Conservation (phyloP, 768 basidiomycete genomes). For the Lentinula sp. region DNA sequence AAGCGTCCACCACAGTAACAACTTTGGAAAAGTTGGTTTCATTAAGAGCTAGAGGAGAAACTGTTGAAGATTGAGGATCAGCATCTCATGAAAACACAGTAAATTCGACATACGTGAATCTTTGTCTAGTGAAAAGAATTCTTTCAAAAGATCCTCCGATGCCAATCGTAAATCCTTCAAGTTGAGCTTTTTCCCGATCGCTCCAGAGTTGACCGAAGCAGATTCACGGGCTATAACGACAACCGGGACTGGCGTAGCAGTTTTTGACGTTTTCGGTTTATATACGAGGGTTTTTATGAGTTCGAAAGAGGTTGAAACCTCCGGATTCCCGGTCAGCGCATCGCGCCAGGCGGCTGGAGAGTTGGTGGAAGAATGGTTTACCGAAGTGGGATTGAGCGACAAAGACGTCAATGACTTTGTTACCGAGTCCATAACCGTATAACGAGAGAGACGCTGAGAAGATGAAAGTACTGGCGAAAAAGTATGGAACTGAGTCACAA, state of each 20-base stretch:
- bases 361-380: slow-evolving; percentile 56
- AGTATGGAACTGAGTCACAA: slow-evolving; percentile 3
- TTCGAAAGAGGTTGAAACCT: slow-evolving; percentile 56
- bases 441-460: neutral
- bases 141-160: slow-evolving; percentile 76
- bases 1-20: slow-evolving; percentile 69
- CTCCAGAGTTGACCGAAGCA: slow-evolving; percentile 75
- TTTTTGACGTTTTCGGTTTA: slow-evolving; percentile 96
- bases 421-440: slow-evolving; percentile 28
- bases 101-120: slow-evolving; percentile 64
- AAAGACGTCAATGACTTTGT: slow-evolving; percentile 41
- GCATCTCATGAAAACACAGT: slow-evolving; percentile 4
- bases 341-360: slow-evolving; percentile 78
- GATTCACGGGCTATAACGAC: slow-evolving; percentile 81
- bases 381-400: slow-evolving; percentile 47
- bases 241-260: slow-evolving; percentile 76
- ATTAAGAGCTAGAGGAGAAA: slow-evolving; percentile 76
- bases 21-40: slow-evolving; percentile 62
- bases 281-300: slow-evolving; percentile 87
- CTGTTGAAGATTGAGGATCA: slow-evolving; percentile 32
- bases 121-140: slow-evolving; percentile 82
- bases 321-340: slow-evolving; percentile 47
- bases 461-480: neutral
- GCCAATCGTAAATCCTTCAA: slow-evolving; percentile 87
- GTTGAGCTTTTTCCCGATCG: slow-evolving; percentile 73